Base-by-base conservation (phyloP, 2,329 filamentous ascomycete species). In the Lachnellula cervina region DNA sequence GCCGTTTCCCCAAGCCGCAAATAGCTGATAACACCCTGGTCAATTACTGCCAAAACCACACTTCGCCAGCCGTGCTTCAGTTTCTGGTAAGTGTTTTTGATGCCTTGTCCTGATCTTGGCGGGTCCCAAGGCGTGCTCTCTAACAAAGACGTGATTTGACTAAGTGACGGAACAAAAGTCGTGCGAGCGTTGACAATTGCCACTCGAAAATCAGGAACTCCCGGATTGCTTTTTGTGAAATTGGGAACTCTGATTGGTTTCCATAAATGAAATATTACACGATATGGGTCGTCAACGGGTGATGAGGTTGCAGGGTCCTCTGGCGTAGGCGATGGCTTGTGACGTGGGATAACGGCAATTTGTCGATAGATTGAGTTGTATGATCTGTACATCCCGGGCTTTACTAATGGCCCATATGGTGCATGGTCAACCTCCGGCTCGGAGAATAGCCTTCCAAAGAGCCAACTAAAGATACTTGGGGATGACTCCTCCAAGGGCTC, bases 1-100 rank as follows among this genome's bases (percentile, higher is more conserved):
- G 86, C 86, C 11, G 84, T 85, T 74, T 97, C 91, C 1, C 82
- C 84, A 56, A 97, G 79, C 23, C 89, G 78, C 66, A 97, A 77
- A 69, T 93, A 97, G 70, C 93, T 97, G 46, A 92, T 87, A 21
- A 97, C 80, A 0, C 94, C 94, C 60, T 90, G 82, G 69, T 97
- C 94, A 35, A 97, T 91, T 2, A 97, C 82, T 0, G 92, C 94
- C 23, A 99, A 70, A 35, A 97, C 77, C 34, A 94, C 88, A 71
- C 90, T 94, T 61, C 90, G 82, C 70, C 87, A 85, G 1, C 91
- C 94, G 66, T 96, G 85, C 72, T 91, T 93, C 60, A 97, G 74
- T 57, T 89, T 84, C 66, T 86, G 82, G 68, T 95, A 94, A 61
- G 92, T 72, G 9, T 60, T 80, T 72, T 7, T 73, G 82, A 69